These are phyloP conservation scores for Candida taoyuanica DNA, from an alignment of 805 yeast species.

Conservation along the genomic window DNA sequence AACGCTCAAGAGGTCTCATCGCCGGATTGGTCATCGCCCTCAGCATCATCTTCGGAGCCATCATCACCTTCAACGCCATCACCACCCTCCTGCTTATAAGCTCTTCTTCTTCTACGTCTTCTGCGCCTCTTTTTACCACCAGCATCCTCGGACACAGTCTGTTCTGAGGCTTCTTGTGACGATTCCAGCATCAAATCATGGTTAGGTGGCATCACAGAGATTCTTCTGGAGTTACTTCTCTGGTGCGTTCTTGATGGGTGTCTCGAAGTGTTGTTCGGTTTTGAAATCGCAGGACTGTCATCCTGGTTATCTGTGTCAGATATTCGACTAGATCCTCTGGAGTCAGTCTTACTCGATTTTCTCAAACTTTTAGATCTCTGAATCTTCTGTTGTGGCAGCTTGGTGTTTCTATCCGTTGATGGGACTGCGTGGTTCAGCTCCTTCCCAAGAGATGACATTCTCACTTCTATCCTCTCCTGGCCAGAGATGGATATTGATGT, in stretches of 20 bases:
- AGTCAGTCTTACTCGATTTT: background rate
- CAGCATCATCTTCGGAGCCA: too few relatives aligned
- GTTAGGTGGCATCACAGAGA: background rate
- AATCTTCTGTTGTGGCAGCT: slow-evolving; percentile 4
- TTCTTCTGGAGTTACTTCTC: background rate
- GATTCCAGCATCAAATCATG: background rate
- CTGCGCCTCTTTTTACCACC: slow-evolving; percentile 13
- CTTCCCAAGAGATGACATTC: slow-evolving; percentile 19
- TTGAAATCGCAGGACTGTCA: slow-evolving; percentile 1
- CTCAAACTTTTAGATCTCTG: slow-evolving; percentile 8
- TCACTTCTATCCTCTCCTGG: slow-evolving; percentile 13
- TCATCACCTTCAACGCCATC: background rate
- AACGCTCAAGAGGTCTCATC: slow-evolving; percentile 8
- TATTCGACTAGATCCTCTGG: slow-evolving; percentile 12
- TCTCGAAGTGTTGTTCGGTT: slow-evolving; percentile 6
- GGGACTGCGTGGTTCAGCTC: slow-evolving; percentile 24
- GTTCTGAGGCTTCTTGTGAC: background rate
- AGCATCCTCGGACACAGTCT: background rate
- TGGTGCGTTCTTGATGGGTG: slow-evolving; percentile 7
- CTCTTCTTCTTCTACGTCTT: slow-evolving; percentile 15
- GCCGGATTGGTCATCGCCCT: slow-evolving; percentile 4
- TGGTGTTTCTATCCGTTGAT: slow-evolving; percentile 15
- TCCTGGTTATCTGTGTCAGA: slow-evolving; percentile 2
- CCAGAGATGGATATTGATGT: slow-evolving; percentile 1
- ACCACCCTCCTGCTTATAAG: background rate